These are phyloP conservation scores for Aspergillus sojae DNA, from an alignment of 2,329 filamentous ascomycete genomes.

Conservation along the genomic window DNA sequence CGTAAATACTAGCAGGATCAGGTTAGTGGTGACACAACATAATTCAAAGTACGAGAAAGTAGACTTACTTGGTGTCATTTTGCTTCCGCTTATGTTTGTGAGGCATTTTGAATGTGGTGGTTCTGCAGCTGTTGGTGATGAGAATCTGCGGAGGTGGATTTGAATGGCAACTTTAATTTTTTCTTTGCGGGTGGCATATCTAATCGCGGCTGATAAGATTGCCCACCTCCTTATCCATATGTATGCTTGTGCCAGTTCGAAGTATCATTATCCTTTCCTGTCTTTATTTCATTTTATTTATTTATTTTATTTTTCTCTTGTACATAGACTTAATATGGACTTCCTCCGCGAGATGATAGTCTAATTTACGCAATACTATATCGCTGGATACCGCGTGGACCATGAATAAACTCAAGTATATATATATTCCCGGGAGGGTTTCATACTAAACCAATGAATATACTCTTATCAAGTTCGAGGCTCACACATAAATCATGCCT, in stretches of 20 bases:
- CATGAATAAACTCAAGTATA: too few relatives aligned
- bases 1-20: slow-evolving; percentile 43
- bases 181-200: slow-evolving; percentile 4
- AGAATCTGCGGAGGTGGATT: slow-evolving; percentile 1
- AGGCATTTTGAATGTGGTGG: slow-evolving; percentile 61
- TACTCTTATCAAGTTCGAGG: too few relatives aligned
- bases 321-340: too few relatives aligned
- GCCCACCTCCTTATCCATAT: not conserved
- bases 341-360: too few relatives aligned
- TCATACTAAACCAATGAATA: too few relatives aligned
- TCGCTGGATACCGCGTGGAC: too few relatives aligned
- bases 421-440: too few relatives aligned
- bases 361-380: too few relatives aligned
- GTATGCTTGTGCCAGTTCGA: too few relatives aligned
- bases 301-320: not conserved
- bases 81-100: slow-evolving; percentile 76
- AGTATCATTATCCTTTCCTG: not conserved
- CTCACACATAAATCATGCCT: too few relatives aligned
- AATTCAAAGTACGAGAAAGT: not conserved
- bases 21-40: slow-evolving; percentile 25
- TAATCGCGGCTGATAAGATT: slow-evolving; percentile 12
- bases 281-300: not conserved
- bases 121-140: not conserved
- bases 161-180: slow-evolving; percentile 6
- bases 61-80: slow-evolving; percentile 40